phyloP scores from a whole-genome alignment of 768 basidiomycete species.

The Neoboletus subvelutipes region DNA sequence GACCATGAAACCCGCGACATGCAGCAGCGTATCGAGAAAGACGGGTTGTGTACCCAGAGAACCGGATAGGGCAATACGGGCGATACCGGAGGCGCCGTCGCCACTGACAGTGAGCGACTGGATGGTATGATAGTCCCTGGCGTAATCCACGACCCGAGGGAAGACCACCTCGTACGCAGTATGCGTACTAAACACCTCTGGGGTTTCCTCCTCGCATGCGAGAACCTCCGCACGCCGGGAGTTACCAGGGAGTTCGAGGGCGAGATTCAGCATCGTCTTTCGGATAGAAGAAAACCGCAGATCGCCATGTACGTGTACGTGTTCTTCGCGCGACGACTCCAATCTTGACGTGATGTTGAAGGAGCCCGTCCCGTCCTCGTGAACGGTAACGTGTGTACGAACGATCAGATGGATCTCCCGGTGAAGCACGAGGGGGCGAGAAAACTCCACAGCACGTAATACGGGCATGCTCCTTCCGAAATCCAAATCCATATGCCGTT shows the following conservation, averaged over 20 bases:
- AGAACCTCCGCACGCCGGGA: conserved; percentile 36
- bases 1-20: conserved; percentile 67
- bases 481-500: conserved; percentile 33
- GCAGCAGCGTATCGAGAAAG: conserved; percentile 67
- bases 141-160: conserved; percentile 66
- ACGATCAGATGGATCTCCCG: conserved; percentile 34
- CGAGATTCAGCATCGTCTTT: conserved; percentile 39
- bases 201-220: conserved; percentile 17
- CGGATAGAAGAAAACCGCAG: conserved; percentile 38
- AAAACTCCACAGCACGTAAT: conserved; percentile 47
- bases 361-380: conserved; percentile 35
- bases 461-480: conserved; percentile 35
- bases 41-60: conserved; percentile 49
- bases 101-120: conserved; percentile 49
- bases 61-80: conserved; percentile 44
- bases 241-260: conserved; percentile 35
- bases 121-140: conserved; percentile 56
- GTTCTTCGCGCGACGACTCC: conserved; percentile 32
- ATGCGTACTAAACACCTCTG: conserved; percentile 53
- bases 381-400: conserved; percentile 39
- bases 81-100: conserved; percentile 51
- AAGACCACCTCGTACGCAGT: conserved; percentile 67
- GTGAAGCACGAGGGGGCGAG: conserved; percentile 53
- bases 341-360: conserved; percentile 50
- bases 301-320: conserved; percentile 46